phyloP scores from a whole-genome alignment of 1,139 yeast species.

The Geotrichum restrictum region DNA sequence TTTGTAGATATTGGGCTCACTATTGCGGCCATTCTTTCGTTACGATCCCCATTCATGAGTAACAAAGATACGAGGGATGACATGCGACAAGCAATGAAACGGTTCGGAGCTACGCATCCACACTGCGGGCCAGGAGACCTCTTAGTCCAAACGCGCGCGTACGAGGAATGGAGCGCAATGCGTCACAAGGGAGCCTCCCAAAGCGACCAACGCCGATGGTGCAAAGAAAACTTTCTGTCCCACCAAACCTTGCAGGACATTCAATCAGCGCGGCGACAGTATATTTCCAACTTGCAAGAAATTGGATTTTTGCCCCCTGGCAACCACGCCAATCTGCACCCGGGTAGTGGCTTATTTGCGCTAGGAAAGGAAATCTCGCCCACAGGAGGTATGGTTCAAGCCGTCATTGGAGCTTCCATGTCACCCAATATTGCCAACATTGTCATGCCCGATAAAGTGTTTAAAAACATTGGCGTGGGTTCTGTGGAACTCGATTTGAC shows the following conservation, averaged over 20 bases:
- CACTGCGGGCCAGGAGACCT: slow-evolving; percentile 60
- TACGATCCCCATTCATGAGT: slow-evolving; percentile 68
- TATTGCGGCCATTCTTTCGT: slow-evolving; percentile 68
- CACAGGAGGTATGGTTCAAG: slow-evolving; percentile 46
- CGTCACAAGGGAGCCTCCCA: slow-evolving; percentile 25
- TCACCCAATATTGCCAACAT: slow-evolving; percentile 81
- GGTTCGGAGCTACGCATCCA: slow-evolving; percentile 29
- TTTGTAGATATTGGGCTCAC: slow-evolving; percentile 73
- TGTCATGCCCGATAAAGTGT: slow-evolving; percentile 78
- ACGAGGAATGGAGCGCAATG: slow-evolving; percentile 46
- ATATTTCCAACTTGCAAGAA: slow-evolving; percentile 62
- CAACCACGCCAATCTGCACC: background rate
- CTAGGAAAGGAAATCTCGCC: slow-evolving; percentile 5
- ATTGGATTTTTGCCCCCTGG: slow-evolving; percentile 55
- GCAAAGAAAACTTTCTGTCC: slow-evolving; percentile 62
- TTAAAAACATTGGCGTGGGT: slow-evolving; percentile 65
- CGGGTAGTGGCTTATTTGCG: background rate
- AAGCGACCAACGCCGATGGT: slow-evolving; percentile 45
- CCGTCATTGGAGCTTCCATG: slow-evolving; percentile 73
- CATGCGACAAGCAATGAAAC: slow-evolving; percentile 50
- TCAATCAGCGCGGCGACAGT: slow-evolving; percentile 64
- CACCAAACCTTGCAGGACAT: slow-evolving; percentile 66
- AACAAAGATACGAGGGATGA: slow-evolving; percentile 61
- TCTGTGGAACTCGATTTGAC: slow-evolving; percentile 74
- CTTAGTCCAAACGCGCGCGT: slow-evolving; percentile 57